Percentiles rank a stretch among this genome's conserved stretches.
These are phyloP conservation scores for Saxispiralis lemnorum DNA, from an alignment of 495 filamentous ascomycete species.

Conservation along the genomic window DNA sequence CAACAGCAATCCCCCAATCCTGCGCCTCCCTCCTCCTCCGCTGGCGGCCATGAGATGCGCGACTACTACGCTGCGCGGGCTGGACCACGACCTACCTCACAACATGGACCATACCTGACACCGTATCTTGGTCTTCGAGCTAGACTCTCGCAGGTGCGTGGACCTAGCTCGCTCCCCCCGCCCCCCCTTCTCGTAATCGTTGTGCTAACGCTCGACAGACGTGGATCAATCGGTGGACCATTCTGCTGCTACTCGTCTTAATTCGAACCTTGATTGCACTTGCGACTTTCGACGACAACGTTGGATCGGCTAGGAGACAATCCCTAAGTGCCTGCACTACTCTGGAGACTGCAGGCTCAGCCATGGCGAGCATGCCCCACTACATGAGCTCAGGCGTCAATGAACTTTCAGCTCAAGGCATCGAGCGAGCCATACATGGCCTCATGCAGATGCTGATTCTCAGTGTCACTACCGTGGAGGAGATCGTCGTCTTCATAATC, in stretches of 20 bases:
- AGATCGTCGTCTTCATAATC: slow-evolving; percentile 75
- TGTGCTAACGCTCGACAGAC: too few species aligned
- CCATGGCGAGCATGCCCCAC: slow-evolving; percentile 94
- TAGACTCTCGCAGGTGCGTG: slow-evolving; percentile 56
- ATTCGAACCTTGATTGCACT: slow-evolving; percentile 61
- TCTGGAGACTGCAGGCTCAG: slow-evolving; percentile 85
- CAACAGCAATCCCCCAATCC: slow-evolving; percentile 29
- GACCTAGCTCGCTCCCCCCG: too few species aligned
- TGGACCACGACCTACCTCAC: slow-evolving; percentile 30
- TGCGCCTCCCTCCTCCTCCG: slow-evolving; percentile 34
- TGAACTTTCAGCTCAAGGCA: slow-evolving; percentile 54
- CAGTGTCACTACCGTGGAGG: slow-evolving; percentile 65
- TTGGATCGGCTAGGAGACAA: slow-evolving; percentile 57
- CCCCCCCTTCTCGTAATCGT: background rate
- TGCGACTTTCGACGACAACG: slow-evolving; percentile 47
- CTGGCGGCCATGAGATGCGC: slow-evolving; percentile 38
- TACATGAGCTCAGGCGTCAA: slow-evolving; percentile 83
- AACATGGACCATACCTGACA: slow-evolving; percentile 47
- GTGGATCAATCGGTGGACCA: slow-evolving; percentile 94
- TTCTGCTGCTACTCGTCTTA: slow-evolving; percentile 71
- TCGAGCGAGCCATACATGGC: slow-evolving; percentile 60
- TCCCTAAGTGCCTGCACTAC: slow-evolving; percentile 74
- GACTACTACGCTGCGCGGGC: slow-evolving; percentile 32
- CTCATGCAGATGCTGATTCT: slow-evolving; percentile 59
- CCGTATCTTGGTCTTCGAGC: slow-evolving; percentile 85